Conservation (phyloP, 1,139 yeast species). For the Saccharomyces pastorianus region DNA sequence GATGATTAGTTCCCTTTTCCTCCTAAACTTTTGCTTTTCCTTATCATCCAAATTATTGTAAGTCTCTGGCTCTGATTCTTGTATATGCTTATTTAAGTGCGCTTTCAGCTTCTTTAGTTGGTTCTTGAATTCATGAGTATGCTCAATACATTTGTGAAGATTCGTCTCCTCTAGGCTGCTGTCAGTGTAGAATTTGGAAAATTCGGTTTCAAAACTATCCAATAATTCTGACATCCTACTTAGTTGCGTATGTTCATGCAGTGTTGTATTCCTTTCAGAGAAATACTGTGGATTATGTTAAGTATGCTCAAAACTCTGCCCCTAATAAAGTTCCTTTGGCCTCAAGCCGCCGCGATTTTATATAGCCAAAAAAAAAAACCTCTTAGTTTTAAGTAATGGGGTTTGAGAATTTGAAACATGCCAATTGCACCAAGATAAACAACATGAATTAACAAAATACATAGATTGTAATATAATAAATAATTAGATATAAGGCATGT, state of each 20-base stretch:
- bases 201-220: conserved; percentile 14
- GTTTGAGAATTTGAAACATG: no score
- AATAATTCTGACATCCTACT: conserved; percentile 16
- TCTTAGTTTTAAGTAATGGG: no score
- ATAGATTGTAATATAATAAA: neutral
- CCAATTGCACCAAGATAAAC: neutral
- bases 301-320: no score
- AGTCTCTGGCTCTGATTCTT: conserved; percentile 15
- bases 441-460: neutral
- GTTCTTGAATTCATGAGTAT: conserved; percentile 27
- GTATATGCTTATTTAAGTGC: conserved; percentile 26
- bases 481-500: neutral
- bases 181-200: conserved; percentile 14
- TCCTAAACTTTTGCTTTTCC: conserved; percentile 11
- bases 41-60: conserved; percentile 1
- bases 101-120: conserved; percentile 29
- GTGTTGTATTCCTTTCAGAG: neutral
- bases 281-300: no score
- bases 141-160: conserved; percentile 19
- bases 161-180: conserved; percentile 10
- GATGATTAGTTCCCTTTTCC: conserved; percentile 23
- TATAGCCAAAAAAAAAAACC: no score
- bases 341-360: no score
- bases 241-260: neutral
- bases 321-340: no score